Evolutionary conservation across 495 filamentous ascomycete genomes (phyloP).

Genomic region (Tuber aestivum): DNA sequence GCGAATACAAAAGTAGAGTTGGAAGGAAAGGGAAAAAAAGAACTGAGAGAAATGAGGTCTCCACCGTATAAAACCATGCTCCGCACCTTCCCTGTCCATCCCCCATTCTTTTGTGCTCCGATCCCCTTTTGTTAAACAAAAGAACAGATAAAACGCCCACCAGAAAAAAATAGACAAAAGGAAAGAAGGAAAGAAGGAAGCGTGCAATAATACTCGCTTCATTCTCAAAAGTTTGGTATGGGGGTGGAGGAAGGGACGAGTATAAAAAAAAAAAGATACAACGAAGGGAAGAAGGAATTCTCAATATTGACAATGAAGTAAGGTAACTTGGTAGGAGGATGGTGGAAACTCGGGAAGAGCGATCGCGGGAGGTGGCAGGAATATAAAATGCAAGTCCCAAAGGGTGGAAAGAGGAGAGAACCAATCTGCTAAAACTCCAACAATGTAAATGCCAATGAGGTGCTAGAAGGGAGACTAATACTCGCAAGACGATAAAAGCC

Average conservation of each 20-base stretch:
- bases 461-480: background rate
- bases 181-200: background rate
- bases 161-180: slow-evolving; percentile 12
- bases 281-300: background rate
- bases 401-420: background rate
- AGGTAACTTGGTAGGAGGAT: background rate
- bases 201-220: background rate
- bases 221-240: background rate
- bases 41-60: background rate
- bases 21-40: background rate
- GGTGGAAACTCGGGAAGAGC: background rate
- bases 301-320: slow-evolving; percentile 6
- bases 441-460: slow-evolving; percentile 4
- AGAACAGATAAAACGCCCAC: slow-evolving; percentile 11
- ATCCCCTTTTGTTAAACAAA: slow-evolving; percentile 4
- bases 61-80: background rate
- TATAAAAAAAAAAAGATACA: slow-evolving; percentile 4
- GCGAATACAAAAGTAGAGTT: slow-evolving; percentile 1
- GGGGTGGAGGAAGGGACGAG: background rate
- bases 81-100: slow-evolving; percentile 5
- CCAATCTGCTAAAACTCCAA: slow-evolving; percentile 4
- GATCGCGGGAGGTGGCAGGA: background rate
- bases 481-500: background rate
- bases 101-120: slow-evolving; percentile 9
- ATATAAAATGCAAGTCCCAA: background rate